Percentiles rank a stretch among this genome's conserved stretches.
Evolutionary conservation across 352 stramenopile genomes (phyloP).

Genomic region (Globisporangium nodosum): DNA sequence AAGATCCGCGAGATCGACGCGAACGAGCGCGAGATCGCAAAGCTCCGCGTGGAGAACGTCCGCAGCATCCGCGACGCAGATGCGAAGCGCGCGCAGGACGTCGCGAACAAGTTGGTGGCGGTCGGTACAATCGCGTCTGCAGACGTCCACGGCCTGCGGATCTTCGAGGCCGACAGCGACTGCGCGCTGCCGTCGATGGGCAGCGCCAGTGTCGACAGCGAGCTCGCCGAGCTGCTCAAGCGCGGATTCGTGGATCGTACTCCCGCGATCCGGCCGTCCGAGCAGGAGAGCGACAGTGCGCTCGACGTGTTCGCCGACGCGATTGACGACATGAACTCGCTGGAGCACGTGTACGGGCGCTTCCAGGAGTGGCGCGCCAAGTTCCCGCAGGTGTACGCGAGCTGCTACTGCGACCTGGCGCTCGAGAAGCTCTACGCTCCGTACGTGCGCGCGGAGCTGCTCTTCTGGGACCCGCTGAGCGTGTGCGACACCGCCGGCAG

Average conservation of each 20-base stretch:
- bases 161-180: constrained; percentile 4
- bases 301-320: constrained; percentile 51
- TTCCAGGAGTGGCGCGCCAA: constrained; percentile 72
- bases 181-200: not conserved
- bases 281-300: not conserved
- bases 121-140: not conserved
- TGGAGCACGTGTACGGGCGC: constrained; percentile 45
- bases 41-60: constrained; percentile 11
- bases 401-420: constrained; percentile 52
- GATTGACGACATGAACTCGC: constrained; percentile 63
- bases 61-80: constrained; percentile 11
- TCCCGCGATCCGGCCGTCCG: not conserved
- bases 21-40: constrained; percentile 31
- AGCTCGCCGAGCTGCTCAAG: constrained; percentile 7
- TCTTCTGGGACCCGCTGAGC: constrained; percentile 59
- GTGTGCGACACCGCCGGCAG: constrained; percentile 9
- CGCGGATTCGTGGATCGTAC: constrained; percentile 21
- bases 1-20: constrained; percentile 47
- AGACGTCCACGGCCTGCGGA: constrained; percentile 1
- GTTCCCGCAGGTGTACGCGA: constrained; percentile 67
- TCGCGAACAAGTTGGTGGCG: constrained; percentile 1
- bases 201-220: constrained; percentile 2
- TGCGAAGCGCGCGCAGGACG: not conserved
- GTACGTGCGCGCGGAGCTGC: constrained; percentile 58
- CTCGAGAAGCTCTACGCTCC: constrained; percentile 53